Percentiles rank a stretch among this genome's conserved stretches.
These are phyloP conservation scores for Orobanche coerulescens DNA, from an alignment of 257 asterid species.

Conservation along the genomic window DNA sequence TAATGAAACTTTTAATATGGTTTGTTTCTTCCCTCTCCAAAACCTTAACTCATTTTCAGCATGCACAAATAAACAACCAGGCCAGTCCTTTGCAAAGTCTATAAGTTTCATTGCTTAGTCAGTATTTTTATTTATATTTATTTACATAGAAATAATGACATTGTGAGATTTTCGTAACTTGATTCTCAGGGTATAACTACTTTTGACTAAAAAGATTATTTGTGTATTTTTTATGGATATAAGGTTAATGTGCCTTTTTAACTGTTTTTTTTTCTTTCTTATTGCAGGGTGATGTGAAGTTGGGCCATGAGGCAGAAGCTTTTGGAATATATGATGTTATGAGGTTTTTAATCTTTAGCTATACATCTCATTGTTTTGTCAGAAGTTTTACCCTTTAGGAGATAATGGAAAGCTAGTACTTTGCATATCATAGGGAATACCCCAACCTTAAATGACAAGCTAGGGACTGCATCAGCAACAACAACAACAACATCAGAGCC, in stretches of 20 bases:
- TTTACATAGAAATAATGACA: background rate
- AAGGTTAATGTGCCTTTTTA: background rate
- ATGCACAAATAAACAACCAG: background rate
- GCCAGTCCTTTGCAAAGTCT: background rate
- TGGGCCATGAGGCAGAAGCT: conserved; percentile 95
- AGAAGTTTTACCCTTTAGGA: background rate
- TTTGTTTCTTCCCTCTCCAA: background rate
- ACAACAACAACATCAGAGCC: too few species aligned
- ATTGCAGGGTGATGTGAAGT: conserved; percentile 75
- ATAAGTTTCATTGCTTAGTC: conserved; percentile 6
- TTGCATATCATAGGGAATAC: background rate
- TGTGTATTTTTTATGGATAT: background rate
- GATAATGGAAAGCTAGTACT: background rate
- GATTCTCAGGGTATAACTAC: background rate
- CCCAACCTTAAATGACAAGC: background rate
- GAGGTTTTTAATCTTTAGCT: conserved; percentile 43
- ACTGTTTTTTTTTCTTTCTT: background rate
- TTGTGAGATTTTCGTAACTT: background rate
- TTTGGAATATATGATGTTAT: conserved; percentile 86
- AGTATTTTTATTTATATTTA: background rate
- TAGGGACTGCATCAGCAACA: background rate
- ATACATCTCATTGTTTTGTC: background rate
- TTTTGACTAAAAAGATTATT: background rate
- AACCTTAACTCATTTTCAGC: background rate
- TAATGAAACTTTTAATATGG: conserved; percentile 4